Evolutionary conservation across 169 alveolate species (phyloP).

Genomic region (Plasmodium reichenowi): DNA sequence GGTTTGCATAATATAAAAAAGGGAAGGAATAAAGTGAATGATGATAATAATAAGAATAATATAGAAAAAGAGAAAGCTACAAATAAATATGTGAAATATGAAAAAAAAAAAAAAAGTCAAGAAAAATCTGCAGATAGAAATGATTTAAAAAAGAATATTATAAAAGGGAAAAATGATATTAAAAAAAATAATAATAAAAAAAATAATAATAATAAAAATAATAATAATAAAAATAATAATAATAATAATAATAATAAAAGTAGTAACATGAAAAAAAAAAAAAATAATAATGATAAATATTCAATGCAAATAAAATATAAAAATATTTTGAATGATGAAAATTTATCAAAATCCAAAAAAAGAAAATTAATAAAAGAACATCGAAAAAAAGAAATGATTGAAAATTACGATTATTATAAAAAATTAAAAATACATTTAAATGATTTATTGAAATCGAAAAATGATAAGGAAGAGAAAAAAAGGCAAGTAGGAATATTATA

Average conservation of each 20-base stretch:
- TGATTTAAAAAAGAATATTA: no score
- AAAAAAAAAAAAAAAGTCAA: neutral
- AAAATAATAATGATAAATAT: neutral
- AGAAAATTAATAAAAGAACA: constrained; percentile 63
- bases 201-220: neutral
- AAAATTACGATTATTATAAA: constrained; percentile 70
- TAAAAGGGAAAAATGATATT: neutral
- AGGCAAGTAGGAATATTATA: constrained; percentile 17
- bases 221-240: neutral
- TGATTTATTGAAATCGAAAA: constrained; percentile 46
- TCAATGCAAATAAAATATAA: constrained; percentile 33
- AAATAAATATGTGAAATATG: neutral
- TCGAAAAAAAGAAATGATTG: constrained; percentile 38
- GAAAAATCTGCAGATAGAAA: no score
- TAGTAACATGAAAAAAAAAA: neutral
- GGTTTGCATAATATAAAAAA: neutral
- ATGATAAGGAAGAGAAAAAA: constrained; percentile 40
- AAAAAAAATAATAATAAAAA: neutral
- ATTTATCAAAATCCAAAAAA: constrained; percentile 68
- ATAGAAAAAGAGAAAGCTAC: constrained; percentile 28
- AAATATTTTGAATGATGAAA: constrained; percentile 64
- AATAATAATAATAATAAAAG: neutral
- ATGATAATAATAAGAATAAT: neutral
- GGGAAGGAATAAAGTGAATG: neutral
- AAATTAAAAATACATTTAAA: constrained; percentile 38